A percentile compares a stretch with the other conserved stretches of the same genome.
phyloP scores from a whole-genome alignment of 2,329 filamentous ascomycete species.

The Cryphonectria radicalis region DNA sequence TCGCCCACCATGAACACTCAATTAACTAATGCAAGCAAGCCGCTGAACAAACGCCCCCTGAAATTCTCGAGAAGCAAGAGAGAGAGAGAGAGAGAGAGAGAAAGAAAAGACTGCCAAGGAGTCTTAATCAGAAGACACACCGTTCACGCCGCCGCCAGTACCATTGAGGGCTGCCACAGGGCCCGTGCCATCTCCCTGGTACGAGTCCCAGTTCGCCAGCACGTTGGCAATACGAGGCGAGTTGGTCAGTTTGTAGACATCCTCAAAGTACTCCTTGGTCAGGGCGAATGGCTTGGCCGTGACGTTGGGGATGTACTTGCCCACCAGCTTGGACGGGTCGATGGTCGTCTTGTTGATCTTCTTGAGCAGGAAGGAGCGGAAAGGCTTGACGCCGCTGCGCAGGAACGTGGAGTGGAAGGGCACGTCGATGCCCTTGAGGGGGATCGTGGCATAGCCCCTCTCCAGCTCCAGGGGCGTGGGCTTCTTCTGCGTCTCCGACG shows the following conservation, averaged over 20 bases:
- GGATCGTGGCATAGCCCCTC: slow-evolving; percentile 95
- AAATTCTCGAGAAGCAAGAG: background rate
- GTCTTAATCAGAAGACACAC: slow-evolving; percentile 21
- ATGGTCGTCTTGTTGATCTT: slow-evolving; percentile 99
- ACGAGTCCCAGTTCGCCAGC: slow-evolving; percentile 85
- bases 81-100: background rate
- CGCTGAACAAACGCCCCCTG: background rate
- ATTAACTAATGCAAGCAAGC: slow-evolving; percentile 14
- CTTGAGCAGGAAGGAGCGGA: slow-evolving; percentile 97
- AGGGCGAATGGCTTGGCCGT: slow-evolving; percentile 94
- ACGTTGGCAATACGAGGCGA: slow-evolving; percentile 76
- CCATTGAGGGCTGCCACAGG: slow-evolving; percentile 28
- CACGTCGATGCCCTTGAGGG: slow-evolving; percentile 95
- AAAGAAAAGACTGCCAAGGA: too few species aligned
- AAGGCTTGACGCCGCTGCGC: slow-evolving; percentile 97
- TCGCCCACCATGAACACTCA: slow-evolving; percentile 15
- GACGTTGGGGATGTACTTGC: slow-evolving; percentile 99
- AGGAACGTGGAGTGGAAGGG: slow-evolving; percentile 99
- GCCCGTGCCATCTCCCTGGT: slow-evolving; percentile 55
- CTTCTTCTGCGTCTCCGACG: slow-evolving; percentile 86
- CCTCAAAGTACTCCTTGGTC: slow-evolving; percentile 99
- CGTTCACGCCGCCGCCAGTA: slow-evolving; percentile 17
- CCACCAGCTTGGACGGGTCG: slow-evolving; percentile 93
- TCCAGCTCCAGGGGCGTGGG: slow-evolving; percentile 86
- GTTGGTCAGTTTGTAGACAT: slow-evolving; percentile 94